A percentile compares a stretch with the other conserved stretches of the same genome.
Conservation (phyloP, 2,329 filamentous ascomycete species). For the Mycosphaerella arachidis region DNA sequence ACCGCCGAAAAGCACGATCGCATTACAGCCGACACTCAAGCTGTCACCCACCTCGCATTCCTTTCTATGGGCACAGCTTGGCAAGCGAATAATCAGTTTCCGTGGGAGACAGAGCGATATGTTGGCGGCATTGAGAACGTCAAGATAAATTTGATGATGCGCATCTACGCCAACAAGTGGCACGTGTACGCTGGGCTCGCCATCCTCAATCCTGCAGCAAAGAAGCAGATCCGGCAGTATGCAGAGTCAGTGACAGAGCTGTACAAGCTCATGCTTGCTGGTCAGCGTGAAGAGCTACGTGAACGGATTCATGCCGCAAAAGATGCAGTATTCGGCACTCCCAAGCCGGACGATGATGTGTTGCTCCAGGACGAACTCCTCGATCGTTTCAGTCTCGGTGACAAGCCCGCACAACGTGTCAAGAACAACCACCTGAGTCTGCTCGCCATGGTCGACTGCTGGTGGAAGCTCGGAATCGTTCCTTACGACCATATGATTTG, state of each 20-base stretch:
- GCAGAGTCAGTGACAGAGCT: conserved; percentile 86
- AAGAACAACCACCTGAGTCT: conserved; percentile 93
- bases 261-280: conserved; percentile 94
- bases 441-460: conserved; percentile 96
- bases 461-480: conserved; percentile 87
- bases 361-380: conserved; percentile 75
- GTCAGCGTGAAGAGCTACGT: conserved; percentile 69
- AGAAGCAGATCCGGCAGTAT: conserved; percentile 90
- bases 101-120: conserved; percentile 94
- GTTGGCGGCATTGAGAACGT: conserved; percentile 97
- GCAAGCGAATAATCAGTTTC: conserved; percentile 92
- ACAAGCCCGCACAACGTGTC: conserved; percentile 60
- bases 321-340: conserved; percentile 57
- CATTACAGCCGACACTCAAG: conserved; percentile 97
- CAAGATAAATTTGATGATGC: conserved; percentile 96
- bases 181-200: conserved; percentile 97
- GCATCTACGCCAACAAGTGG: conserved; percentile 99
- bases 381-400: conserved; percentile 80
- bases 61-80: conserved; percentile 95
- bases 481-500: conserved; percentile 99
- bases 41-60: conserved; percentile 95
- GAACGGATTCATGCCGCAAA: conserved; percentile 75
- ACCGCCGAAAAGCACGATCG: conserved; percentile 85
- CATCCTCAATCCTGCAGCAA: conserved; percentile 90
- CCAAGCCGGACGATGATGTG: conserved; percentile 57